Conservation (phyloP, 768 basidiomycete genomes). For the Termitomyces sp. region DNA sequence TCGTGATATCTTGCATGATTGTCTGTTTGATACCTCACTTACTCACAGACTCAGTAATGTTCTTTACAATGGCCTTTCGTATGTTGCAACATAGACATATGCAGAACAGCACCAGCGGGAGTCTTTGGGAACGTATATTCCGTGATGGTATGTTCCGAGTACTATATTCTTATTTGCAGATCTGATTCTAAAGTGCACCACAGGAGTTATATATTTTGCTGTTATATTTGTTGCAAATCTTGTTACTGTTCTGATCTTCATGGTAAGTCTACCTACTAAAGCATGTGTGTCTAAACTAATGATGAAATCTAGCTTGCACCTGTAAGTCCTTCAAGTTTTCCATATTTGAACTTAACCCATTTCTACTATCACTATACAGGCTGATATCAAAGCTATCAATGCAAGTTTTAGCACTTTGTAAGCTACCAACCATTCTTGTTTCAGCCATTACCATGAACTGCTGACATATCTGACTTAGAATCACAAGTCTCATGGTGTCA, state of each 20-base stretch:
- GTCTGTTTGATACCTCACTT: not conserved
- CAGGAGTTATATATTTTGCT: constrained; percentile 23
- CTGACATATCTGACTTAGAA: constrained; percentile 13
- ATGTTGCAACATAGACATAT: constrained; percentile 20
- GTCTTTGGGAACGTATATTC: constrained; percentile 29
- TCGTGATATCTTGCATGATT: not conserved
- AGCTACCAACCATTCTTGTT: constrained; percentile 5
- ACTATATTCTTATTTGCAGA: not conserved
- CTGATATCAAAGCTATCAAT: constrained; percentile 35
- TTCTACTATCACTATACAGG: constrained; percentile 17
- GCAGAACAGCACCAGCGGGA: constrained; percentile 15
- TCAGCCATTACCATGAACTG: not conserved
- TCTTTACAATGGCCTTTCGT: constrained; percentile 30
- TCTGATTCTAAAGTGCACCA: not conserved
- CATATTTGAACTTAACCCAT: not conserved
- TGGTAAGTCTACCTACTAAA: constrained; percentile 22
- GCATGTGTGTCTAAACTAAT: not conserved
- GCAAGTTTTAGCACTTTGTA: constrained; percentile 38
- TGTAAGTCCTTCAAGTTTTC: not conserved
- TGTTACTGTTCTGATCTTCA: constrained; percentile 30
- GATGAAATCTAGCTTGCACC: not conserved
- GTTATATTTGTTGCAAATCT: constrained; percentile 33
- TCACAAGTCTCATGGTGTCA: constrained; percentile 37
- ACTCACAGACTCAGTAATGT: constrained; percentile 29
- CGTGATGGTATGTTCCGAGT: constrained; percentile 27